A percentile compares a stretch with the other conserved stretches of the same genome.
phyloP scores from a whole-genome alignment of 2,329 filamentous ascomycete species.

The Curvularia eragrostidis region DNA sequence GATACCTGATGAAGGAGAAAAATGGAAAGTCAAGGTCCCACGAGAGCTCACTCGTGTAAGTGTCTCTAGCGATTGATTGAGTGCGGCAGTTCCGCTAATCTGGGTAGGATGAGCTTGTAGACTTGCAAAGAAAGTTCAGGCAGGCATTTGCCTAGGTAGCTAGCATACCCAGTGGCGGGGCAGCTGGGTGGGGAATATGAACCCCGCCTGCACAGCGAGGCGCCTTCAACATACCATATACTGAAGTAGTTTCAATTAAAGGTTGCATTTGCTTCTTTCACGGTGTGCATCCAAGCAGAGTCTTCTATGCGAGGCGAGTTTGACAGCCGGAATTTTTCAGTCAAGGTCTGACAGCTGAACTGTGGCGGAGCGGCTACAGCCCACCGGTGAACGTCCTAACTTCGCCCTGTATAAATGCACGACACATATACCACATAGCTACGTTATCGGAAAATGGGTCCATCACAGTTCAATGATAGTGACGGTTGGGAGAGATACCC shows the following conservation, averaged over 20 bases:
- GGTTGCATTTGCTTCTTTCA: no score
- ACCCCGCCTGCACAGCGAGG: not conserved
- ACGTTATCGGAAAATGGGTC: constrained; percentile 1
- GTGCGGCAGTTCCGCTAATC: not conserved
- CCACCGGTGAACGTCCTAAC: not conserved
- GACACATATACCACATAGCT: not conserved
- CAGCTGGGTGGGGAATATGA: not conserved
- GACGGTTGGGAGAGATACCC: constrained; percentile 11
- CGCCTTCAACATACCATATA: not conserved
- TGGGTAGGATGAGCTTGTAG: constrained; percentile 8
- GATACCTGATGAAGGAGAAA: constrained; percentile 13
- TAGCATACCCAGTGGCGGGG: not conserved
- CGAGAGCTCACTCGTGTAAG: constrained; percentile 12
- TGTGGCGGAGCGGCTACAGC: not conserved
- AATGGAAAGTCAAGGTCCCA: constrained; percentile 15
- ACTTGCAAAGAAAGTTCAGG: constrained; percentile 11
- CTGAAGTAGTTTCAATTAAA: not conserved
- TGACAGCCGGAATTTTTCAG: not conserved
- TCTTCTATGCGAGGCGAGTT: not conserved
- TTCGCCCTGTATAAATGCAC: not conserved
- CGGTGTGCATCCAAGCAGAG: not conserved
- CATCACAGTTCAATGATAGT: not conserved
- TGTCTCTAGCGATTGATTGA: not conserved
- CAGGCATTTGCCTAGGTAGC: not conserved
- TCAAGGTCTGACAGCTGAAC: not conserved